These are phyloP conservation scores for Globisporangium lucens DNA, from an alignment of 352 stramenopile species.

Conservation along the genomic window DNA sequence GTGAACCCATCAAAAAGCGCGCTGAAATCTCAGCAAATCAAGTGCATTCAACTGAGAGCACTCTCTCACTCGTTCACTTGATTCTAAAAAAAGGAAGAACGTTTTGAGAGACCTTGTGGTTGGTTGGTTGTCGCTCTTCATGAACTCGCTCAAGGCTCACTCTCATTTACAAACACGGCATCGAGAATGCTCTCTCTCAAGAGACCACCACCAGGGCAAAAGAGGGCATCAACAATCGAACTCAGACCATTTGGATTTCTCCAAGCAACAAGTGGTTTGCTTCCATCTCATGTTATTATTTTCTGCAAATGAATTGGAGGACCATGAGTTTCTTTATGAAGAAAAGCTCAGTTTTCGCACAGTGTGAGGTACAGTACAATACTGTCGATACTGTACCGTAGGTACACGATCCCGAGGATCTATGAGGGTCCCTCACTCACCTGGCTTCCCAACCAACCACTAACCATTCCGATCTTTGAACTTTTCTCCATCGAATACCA, in stretches of 20 bases:
- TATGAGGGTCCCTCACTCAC: neutral
- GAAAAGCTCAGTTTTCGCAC: neutral
- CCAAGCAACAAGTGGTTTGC: neutral
- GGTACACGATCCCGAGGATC: neutral
- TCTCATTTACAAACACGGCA: neutral
- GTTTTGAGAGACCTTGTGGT: neutral
- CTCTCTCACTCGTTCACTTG: neutral
- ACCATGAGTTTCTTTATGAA: neutral
- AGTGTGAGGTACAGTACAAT: neutral
- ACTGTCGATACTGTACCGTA: neutral
- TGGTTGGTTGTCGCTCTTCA: neutral
- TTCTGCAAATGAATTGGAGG: neutral
- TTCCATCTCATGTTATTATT: neutral
- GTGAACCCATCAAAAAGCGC: neutral
- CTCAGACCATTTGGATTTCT: neutral
- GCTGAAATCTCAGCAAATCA: neutral
- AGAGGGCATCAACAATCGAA: neutral
- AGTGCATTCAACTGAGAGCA: neutral
- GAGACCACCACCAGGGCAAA: neutral
- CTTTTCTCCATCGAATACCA: neutral
- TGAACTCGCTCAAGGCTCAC: neutral
- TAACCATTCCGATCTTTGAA: neutral
- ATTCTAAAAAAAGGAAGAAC: slow-evolving; percentile 2
- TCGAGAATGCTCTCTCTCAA: neutral
- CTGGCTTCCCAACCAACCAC: neutral